Base-by-base conservation (phyloP, 345 rosid species). In the Leavenworthia alabamica region DNA sequence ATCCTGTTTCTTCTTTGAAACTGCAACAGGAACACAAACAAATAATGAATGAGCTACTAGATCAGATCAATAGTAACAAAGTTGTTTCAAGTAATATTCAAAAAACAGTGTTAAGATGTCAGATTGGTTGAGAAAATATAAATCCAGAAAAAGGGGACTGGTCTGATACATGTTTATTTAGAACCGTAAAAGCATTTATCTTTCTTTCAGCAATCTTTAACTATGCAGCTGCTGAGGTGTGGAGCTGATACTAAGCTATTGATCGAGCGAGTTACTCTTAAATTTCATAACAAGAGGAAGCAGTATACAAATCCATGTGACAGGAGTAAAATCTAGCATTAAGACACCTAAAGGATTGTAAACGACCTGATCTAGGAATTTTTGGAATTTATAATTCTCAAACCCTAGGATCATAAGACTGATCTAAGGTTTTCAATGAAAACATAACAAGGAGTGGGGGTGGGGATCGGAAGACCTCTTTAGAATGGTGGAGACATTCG, bases 401-500 rank as follows among this genome's bases (percentile, higher is more conserved):
- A 46, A 60, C 13, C 17, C 22, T 17, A 23, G 26, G 16, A 54
- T 56, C 43, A 24, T 10, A 33, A 33, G 24, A 42, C 23, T 58
- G 26, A 59, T 59, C 37, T 41, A 52, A 45, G 63, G 39, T 19
- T 16, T 31, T 27, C 11, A 44, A 46, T 0, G 40, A 47, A 13
- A 35, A 11, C 4, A 26, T 33, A n/a, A 33, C 16, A 8, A 0
- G 13, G 36, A 0, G 7, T 14, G 36, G n/a, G 8, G 5, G n/a
- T n/a, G n/a, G n/a, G n/a, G 35, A 5, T 5, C 22, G 22, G 24
- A 23, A 6, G 9, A 86, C 98, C 97, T 89, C 99, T 82, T 93
- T 93, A 79, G 96, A 74, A 76, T 93, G 99, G 81, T 93, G 99
- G 69, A 89, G 99, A 76, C 99, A 93, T 80, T 93, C 97, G 56